Base-by-base conservation (phyloP, 768 basidiomycete species). In the Pulveroboletus sp. region DNA sequence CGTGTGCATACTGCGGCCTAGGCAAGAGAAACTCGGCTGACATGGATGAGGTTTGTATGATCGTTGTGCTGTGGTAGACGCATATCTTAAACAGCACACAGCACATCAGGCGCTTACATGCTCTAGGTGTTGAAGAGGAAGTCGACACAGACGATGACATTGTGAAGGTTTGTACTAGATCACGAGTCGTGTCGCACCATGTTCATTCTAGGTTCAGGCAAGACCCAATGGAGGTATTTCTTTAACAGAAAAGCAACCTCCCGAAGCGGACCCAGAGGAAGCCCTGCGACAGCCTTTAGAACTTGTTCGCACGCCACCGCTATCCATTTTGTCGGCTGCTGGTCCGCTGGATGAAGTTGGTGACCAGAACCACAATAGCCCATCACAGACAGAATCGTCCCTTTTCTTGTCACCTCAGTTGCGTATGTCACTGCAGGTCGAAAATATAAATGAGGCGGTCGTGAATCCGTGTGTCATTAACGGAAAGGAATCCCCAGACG, bases 41-140 rank as follows among this genome's bases (percentile, higher is more conserved):
- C 6, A 54, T 65, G 51, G 47, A 51, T 5, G 56, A 65, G 54
- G 64, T 65, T 37, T 14, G 60, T 61, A 26, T 39, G 5, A 27
- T 39, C 30, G 4, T 6, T 27, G 17, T 17, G 45, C 8, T 3
- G 14, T 26, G n/a, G 8, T 14, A 47, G 11, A 42, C 47, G 43
- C 36, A 18, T 48, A 30, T 26, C 51, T 61, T 5, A 65, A 26
- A 39, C 30, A 24, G 7, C 33, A 10, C 11, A 8, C 49, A 65
- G 64, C 64, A 65, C 18, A 15, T 66, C 51, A 57, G 14, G 38
- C 42, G 47, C 26, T 33, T 49, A 18, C 64, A 66, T 30, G 32
- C 38, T 27, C 0, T 40, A 18, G 26, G 17, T 40, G 26, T 40
- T 43, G 59, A 51, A 30, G 55, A 44, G 18, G n/a, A 41, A 24